Evolutionary conservation across 2,329 filamentous ascomycete species (phyloP).

Genomic region (Aureobasidium pullulans): DNA sequence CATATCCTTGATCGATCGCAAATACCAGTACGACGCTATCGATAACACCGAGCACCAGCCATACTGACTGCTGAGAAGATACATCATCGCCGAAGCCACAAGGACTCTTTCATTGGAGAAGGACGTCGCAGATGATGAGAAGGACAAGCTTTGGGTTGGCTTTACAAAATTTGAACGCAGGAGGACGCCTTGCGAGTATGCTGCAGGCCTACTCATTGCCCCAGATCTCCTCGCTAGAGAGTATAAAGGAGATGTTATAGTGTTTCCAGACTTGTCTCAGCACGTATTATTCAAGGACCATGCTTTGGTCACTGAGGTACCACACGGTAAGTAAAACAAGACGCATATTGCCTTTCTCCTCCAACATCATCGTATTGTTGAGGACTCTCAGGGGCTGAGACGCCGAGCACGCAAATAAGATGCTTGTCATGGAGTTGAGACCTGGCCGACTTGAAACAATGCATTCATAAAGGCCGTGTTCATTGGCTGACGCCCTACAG

Average conservation of each 20-base stretch:
- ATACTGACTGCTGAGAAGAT: constrained; percentile 20
- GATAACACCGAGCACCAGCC: constrained; percentile 16
- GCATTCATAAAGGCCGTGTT: no score
- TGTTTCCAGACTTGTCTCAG: constrained; percentile 22
- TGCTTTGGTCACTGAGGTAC: constrained; percentile 21
- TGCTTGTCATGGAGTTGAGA: no score
- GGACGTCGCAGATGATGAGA: constrained; percentile 19
- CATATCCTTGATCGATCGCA: constrained; percentile 46
- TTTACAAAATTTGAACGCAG: constrained; percentile 23
- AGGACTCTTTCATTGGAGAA: constrained; percentile 37
- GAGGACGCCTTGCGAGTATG: constrained; percentile 24
- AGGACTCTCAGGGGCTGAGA: no score
- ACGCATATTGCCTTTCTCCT: neutral
- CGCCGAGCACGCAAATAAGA: no score
- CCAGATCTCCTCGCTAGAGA: constrained; percentile 10
- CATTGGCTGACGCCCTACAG: constrained; percentile 15
- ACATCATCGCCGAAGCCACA: constrained; percentile 48
- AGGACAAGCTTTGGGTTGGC: constrained; percentile 25
- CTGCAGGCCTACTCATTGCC: constrained; percentile 18
- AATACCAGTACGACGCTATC: constrained; percentile 45
- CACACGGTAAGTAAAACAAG: neutral
- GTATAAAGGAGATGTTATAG: constrained; percentile 18
- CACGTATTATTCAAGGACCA: constrained; percentile 28
- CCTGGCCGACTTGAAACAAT: no score
- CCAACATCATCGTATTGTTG: no score